Conservation (phyloP, 2,329 filamentous ascomycete genomes). For the Colletotrichum tropicale region DNA sequence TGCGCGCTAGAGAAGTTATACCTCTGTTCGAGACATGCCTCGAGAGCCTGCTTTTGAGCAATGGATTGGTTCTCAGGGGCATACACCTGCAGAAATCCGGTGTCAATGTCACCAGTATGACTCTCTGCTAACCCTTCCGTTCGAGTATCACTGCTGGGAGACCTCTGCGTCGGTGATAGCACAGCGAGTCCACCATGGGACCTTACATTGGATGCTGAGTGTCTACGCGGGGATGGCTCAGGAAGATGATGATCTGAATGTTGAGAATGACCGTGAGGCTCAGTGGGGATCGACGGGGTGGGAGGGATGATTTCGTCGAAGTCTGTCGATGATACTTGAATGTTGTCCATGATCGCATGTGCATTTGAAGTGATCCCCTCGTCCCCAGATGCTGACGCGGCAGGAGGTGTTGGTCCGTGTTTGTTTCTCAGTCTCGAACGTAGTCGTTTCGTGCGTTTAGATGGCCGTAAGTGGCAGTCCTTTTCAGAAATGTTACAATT, state of each 20-base stretch:
- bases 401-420: neutral
- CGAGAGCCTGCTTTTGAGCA: conserved; percentile 31
- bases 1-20: conserved; percentile 21
- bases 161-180: conserved; percentile 4
- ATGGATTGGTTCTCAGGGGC: conserved; percentile 35
- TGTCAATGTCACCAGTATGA: conserved; percentile 35
- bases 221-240: neutral
- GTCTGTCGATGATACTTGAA: neutral
- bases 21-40: conserved; percentile 28
- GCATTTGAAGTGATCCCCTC: neutral
- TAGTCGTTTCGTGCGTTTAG: conserved; percentile 29
- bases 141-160: neutral
- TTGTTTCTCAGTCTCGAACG: neutral
- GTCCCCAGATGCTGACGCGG: neutral
- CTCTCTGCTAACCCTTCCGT: conserved; percentile 25
- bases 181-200: neutral
- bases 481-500: conserved; percentile 29
- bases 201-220: neutral
- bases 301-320: neutral
- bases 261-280: neutral
- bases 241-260: neutral
- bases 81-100: conserved; percentile 37
- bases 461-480: conserved; percentile 32
- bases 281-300: neutral
- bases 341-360: neutral